phyloP scores from a whole-genome alignment of 2,329 filamentous ascomycete species.

The Chaetomiaceae sp. region DNA sequence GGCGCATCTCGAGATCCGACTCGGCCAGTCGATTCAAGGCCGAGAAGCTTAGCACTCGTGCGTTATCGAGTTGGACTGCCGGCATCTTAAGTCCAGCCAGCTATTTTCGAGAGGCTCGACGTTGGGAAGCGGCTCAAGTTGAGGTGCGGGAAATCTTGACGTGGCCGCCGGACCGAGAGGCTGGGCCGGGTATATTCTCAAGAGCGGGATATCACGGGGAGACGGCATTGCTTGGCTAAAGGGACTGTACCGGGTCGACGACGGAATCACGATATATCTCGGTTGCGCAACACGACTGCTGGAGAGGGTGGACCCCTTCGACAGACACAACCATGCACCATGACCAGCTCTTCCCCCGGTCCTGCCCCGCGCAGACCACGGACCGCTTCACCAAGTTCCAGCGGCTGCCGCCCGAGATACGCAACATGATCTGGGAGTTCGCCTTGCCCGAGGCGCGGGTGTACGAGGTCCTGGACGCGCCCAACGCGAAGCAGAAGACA shows the following conservation, averaged over 20 bases:
- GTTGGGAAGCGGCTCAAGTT: slow-evolving; percentile 24
- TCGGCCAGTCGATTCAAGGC: neutral
- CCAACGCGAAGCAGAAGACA: slow-evolving; percentile 38
- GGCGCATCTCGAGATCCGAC: neutral
- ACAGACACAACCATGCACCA: slow-evolving; percentile 21
- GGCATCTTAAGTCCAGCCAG: slow-evolving; percentile 20
- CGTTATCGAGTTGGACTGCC: slow-evolving; percentile 17
- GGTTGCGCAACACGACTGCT: neutral
- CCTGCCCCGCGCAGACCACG: slow-evolving; percentile 18
- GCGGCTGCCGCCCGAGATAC: slow-evolving; percentile 41
- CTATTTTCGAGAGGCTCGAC: slow-evolving; percentile 27
- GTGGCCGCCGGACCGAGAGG: slow-evolving; percentile 26
- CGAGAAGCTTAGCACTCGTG: slow-evolving; percentile 7
- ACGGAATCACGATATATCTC: slow-evolving; percentile 17
- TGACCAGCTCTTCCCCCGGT: slow-evolving; percentile 21
- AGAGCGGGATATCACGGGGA: slow-evolving; percentile 18
- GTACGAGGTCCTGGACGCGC: slow-evolving; percentile 45
- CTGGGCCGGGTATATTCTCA: slow-evolving; percentile 27
- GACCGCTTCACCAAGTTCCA: slow-evolving; percentile 29
- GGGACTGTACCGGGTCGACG: slow-evolving; percentile 6
- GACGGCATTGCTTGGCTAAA: slow-evolving; percentile 12
- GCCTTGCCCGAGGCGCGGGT: slow-evolving; percentile 43
- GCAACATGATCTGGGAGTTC: slow-evolving; percentile 43
- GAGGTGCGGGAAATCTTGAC: slow-evolving; percentile 25
- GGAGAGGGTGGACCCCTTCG: neutral